Evolutionary conservation across 176 grass and related monocot species (phyloP), one percentile per base, ranked within the genome.

Genomic region (Oryza brachyantha): DNA sequence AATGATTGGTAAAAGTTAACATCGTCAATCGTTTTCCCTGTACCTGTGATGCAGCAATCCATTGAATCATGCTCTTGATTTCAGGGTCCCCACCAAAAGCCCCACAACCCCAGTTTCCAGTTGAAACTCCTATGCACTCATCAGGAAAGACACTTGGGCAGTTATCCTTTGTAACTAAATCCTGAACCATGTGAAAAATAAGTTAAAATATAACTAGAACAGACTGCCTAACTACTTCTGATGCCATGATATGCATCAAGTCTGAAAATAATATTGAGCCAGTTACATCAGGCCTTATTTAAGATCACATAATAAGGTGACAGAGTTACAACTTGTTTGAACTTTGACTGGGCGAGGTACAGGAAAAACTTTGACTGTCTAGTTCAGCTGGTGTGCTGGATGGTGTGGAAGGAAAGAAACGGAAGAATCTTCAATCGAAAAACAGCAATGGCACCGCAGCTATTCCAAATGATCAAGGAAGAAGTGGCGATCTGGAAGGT

Each of bases 101-200:
- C 5, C 95, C 95, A 19, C 92, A 98, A 38, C 95, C 95, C 95
- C 95, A 98, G 66, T 98, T 98, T 86, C 95, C 95, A 45, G 95
- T 94, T 76, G 92, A 87, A 88, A 98, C 81, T 38, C 92, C 96
- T 77, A 93, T 75, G 70, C 41, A 74, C 64, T 76, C 73, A 54
- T 48, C 37, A 0, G 82, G 86, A 70, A 34, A 83, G 13, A 37
- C 68, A 58, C 61, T 85, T 82, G 61, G 13, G 75, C 29, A 46
- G 5, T 68, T 80, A 62, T 77, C 63, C 67, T 69, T 68, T 28
- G 22, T 61, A 62, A 67, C 31, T 59, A 62, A 88, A 75, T n/a
- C 68, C 78, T 88, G 85, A 72, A 81, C 22, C 66, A 9, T 68
- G 60, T 70, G 29, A 55, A 19, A 12, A 9, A 29, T 7, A 81